Conservation (phyloP, 179 eudicot genomes). For the Beta lomatogona region DNA sequence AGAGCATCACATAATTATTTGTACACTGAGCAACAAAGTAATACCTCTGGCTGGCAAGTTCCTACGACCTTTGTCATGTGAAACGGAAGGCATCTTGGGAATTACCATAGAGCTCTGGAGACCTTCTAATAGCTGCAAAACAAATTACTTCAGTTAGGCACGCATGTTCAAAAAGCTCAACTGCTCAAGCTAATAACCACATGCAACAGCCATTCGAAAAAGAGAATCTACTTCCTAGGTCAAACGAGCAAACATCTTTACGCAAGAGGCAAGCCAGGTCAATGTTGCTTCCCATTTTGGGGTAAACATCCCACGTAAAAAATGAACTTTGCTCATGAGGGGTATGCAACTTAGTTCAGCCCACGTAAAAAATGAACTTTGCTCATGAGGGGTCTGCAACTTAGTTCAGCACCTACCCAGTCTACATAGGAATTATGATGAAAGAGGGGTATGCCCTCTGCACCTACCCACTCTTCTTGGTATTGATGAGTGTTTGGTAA, state of each 20-base stretch:
- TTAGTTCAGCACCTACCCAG: neutral
- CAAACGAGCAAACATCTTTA: neutral
- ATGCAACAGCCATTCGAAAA: neutral
- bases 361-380: neutral
- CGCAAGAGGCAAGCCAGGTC: neutral
- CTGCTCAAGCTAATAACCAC: neutral
- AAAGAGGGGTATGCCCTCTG: neutral
- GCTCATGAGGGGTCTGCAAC: neutral
- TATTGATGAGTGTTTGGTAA: neutral
- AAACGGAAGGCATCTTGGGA: slow-evolving; percentile 69
- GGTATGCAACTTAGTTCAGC: neutral
- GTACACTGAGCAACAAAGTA: neutral
- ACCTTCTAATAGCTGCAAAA: slow-evolving; percentile 85
- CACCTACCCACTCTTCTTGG: neutral
- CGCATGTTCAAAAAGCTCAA: neutral
- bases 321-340: neutral
- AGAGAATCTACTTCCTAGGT: neutral
- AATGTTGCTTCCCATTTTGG: neutral
- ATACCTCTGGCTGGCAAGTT: slow-evolving; percentile 51
- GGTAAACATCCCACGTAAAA: neutral
- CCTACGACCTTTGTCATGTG: slow-evolving; percentile 68
- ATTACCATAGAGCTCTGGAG: slow-evolving; percentile 79
- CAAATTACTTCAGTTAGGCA: slow-evolving; percentile 15
- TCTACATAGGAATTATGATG: neutral
- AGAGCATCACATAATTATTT: neutral